These are phyloP conservation scores for Mycotypha africana DNA, from an alignment of 371 early-diverging fungal genomes.

Conservation along the genomic window DNA sequence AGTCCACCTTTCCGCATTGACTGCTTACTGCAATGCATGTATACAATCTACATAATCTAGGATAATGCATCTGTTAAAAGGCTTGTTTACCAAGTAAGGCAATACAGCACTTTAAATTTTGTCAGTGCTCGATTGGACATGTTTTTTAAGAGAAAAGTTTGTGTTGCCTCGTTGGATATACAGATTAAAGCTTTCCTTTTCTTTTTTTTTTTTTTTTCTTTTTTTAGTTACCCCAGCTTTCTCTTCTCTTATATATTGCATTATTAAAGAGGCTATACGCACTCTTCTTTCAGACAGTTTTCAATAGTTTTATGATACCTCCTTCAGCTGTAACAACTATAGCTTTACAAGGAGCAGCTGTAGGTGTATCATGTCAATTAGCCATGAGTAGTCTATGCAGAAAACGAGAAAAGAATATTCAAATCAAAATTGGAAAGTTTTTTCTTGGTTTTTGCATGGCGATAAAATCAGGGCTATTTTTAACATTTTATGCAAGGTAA, in stretches of 20 bases:
- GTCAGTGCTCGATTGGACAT: too few relatives aligned
- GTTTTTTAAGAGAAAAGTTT: too few relatives aligned
- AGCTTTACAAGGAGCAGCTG: slow-evolving; percentile 20
- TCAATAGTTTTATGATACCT: slow-evolving; percentile 7
- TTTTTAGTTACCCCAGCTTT: background rate
- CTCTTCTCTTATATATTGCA: too few relatives aligned
- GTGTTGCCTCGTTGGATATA: too few relatives aligned
- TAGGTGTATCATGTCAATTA: slow-evolving; percentile 13
- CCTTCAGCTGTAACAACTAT: slow-evolving; percentile 15
- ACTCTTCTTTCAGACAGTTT: background rate
- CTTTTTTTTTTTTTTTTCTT: background rate
- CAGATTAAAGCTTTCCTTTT: too few relatives aligned
- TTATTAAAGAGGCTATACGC: too few relatives aligned
- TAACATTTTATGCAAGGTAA: slow-evolving; percentile 18
- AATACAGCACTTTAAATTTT: too few relatives aligned
- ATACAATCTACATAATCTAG: too few relatives aligned
- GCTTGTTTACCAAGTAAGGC: too few relatives aligned
- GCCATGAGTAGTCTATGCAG: slow-evolving; percentile 12
- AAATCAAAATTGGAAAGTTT: slow-evolving; percentile 11
- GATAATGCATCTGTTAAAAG: too few relatives aligned
- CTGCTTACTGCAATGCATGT: too few relatives aligned
- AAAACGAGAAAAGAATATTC: slow-evolving; percentile 9
- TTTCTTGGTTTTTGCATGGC: slow-evolving; percentile 16
- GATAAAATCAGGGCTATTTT: slow-evolving; percentile 13
- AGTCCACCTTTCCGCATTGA: too few relatives aligned